A percentile compares a stretch with the other conserved stretches of the same genome.
phyloP scores from a whole-genome alignment of 179 eudicot genomes.

The Gypsophila paniculata region DNA sequence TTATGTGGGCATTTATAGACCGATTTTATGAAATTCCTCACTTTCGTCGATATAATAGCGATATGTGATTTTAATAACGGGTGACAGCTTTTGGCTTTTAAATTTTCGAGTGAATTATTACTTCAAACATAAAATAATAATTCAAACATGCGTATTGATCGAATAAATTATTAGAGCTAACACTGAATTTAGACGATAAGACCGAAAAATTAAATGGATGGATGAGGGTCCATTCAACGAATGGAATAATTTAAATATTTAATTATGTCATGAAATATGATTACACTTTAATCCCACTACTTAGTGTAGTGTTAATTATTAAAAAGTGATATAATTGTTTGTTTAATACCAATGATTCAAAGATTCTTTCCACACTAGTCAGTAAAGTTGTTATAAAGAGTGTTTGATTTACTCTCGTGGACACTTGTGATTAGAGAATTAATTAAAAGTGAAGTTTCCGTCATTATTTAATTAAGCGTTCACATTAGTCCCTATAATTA shows the following conservation, averaged over 20 bases:
- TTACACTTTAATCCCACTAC: neutral
- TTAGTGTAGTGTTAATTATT: too few species aligned
- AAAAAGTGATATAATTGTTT: neutral
- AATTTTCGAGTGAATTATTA: neutral
- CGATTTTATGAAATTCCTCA: neutral
- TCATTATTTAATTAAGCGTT: neutral
- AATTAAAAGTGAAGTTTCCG: too few species aligned
- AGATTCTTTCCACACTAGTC: neutral
- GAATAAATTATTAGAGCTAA: neutral
- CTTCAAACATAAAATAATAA: neutral
- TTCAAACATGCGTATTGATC: neutral
- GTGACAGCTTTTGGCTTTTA: neutral
- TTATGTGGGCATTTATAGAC: conserved; percentile 14
- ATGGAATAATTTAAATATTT: neutral
- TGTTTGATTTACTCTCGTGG: neutral
- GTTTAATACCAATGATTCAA: neutral
- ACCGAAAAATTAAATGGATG: neutral
- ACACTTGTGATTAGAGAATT: too few species aligned
- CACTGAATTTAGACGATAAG: conserved; percentile 2
- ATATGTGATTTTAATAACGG: neutral
- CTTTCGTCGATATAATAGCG: neutral
- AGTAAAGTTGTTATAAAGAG: too few species aligned
- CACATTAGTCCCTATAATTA: neutral
- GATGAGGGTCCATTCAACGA: conserved; percentile 3
- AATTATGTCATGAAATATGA: neutral